Evolutionary conservation across 139 green algal genomes (phyloP), one percentile per base, ranked within the genome.

Genomic region (Bryopsis sp.): DNA sequence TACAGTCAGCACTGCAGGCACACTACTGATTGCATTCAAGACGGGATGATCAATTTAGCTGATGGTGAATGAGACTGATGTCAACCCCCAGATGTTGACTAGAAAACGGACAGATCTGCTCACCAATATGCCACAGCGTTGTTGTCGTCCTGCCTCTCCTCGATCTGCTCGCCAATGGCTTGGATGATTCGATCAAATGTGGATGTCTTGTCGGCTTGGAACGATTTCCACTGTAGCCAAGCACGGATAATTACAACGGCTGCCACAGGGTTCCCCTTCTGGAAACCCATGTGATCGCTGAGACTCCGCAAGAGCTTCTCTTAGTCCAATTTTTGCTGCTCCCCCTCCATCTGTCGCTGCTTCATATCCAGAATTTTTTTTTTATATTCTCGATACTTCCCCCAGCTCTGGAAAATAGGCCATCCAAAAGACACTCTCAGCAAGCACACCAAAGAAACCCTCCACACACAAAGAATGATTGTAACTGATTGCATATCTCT

Each of bases 171-270:
- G 58, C 84, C 84, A 61, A 97, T 95, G 26, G 84, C 79, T 26
- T 81, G 74, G 54, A 96, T 97, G 83, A 99, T 95, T 65, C 81
- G 81, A 74, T 98, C 94, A 73, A 99, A 99, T 15, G 97, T 72
- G 33, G 81, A 79, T 24, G 91, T 98, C 69, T 91, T 85, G 77
- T 99, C 94, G 0, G 86, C 69, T 50, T 82, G 76, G 80, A 88
- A 86, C 11, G 77, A 69, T 29, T 81, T 71, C 71, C 77, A 84
- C 50, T 88, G 79, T 39, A 86, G 61, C 69, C 82, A 86, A 46
- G 39, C 90, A 48, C 88, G 78, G 84, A 98, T 97, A 67, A 96
- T 81, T 48, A 95, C 48, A 57, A 94, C 76, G 6, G 93, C 88
- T 2, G 90, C 88, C 50, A 98, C 64, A 0, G 93, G 93, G 33